These are phyloP conservation scores for Primulina eburnea DNA, from an alignment of 257 asterid genomes.

Conservation along the genomic window DNA sequence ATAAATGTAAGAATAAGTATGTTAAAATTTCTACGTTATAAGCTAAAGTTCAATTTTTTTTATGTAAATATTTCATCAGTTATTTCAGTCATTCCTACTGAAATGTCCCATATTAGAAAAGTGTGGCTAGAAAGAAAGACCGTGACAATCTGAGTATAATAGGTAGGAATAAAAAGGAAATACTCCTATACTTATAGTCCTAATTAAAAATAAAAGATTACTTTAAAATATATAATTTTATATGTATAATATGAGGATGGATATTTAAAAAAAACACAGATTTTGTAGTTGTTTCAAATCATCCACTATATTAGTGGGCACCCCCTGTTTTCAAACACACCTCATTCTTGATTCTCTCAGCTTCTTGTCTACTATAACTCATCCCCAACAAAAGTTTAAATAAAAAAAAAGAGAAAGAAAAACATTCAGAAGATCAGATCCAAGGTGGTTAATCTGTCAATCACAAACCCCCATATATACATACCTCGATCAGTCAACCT, in stretches of 20 bases:
- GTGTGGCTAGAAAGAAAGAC: too few species aligned
- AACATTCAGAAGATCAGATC: constrained; percentile 48
- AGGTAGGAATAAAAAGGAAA: too few species aligned
- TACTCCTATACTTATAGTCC: too few species aligned
- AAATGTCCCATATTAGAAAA: too few species aligned
- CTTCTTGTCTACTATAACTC: constrained; percentile 32
- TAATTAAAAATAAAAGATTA: too few species aligned
- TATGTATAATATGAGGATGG: not conserved
- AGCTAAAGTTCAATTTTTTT: too few species aligned
- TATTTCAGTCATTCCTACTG: too few species aligned
- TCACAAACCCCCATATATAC: constrained; percentile 33
- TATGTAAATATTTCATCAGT: too few species aligned
- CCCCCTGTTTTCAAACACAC: constrained; percentile 10
- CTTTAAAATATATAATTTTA: too few species aligned
- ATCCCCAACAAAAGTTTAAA: constrained; percentile 10
- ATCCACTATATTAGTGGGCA: constrained; percentile 33
- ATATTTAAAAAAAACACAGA: not conserved
- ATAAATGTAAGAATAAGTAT: too few species aligned
- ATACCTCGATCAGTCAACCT: constrained; percentile 63
- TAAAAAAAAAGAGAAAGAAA: constrained; percentile 22
- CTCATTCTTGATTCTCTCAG: constrained; percentile 7
- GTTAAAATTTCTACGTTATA: too few species aligned
- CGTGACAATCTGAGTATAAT: too few species aligned
- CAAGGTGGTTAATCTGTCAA: constrained; percentile 61
- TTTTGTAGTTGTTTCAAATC: constrained; percentile 23